Conservation (phyloP, 2,329 filamentous ascomycete genomes). For the Verticillium albo-atrum region DNA sequence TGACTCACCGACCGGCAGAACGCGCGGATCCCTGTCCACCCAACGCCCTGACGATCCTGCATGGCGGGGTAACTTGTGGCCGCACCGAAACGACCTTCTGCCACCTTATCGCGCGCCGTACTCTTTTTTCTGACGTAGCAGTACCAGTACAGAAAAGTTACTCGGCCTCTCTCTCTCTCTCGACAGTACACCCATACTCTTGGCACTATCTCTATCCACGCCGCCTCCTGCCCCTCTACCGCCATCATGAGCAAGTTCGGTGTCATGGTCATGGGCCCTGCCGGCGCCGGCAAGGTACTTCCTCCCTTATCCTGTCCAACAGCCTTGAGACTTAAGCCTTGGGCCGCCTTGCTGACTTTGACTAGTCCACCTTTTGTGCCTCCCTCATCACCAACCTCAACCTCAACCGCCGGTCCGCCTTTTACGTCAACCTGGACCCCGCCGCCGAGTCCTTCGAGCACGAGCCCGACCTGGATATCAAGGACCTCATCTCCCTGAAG, state of each 20-base stretch:
- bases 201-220: not conserved
- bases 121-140: not conserved
- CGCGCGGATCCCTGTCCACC: not conserved
- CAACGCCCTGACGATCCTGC: slow-evolving; percentile 4
- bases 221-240: not conserved
- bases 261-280: slow-evolving; percentile 91
- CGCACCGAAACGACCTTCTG: not conserved
- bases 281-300: slow-evolving; percentile 81
- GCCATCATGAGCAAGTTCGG: slow-evolving; percentile 85
- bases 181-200: not conserved
- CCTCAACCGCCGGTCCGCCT: slow-evolving; percentile 86
- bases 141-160: not conserved
- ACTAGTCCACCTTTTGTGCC: slow-evolving; percentile 86
- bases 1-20: not conserved
- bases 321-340: too few relatives aligned
- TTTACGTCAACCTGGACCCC: slow-evolving; percentile 97
- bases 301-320: not conserved
- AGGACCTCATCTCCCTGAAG: slow-evolving; percentile 86
- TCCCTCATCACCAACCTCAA: slow-evolving; percentile 89
- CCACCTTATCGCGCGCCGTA: not conserved
- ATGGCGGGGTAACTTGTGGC: slow-evolving; percentile 12
- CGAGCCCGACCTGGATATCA: slow-evolving; percentile 90
- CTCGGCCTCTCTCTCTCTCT: too few relatives aligned
- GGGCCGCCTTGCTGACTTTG: not conserved
- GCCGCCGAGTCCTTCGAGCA: slow-evolving; percentile 92